These are phyloP conservation scores for Primulina eburnea DNA, from an alignment of 257 asterid species.

Conservation along the genomic window DNA sequence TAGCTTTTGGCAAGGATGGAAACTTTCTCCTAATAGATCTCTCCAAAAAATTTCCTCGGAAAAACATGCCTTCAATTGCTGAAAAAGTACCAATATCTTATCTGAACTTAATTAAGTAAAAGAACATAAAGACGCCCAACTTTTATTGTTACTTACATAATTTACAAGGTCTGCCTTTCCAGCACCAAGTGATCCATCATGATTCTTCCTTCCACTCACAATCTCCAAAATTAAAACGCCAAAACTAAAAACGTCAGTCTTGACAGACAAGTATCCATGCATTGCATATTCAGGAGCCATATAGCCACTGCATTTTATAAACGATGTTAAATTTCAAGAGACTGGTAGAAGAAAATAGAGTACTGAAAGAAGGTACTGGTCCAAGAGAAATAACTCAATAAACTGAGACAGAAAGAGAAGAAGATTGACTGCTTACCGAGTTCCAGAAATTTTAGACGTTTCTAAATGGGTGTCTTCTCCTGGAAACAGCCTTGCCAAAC, in stretches of 20 bases:
- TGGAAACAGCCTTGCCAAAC: constrained; percentile 84
- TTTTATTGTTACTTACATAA: constrained; percentile 51
- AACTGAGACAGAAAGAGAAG: constrained; percentile 10
- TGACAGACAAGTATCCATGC: constrained; percentile 74
- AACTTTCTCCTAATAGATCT: too few species aligned
- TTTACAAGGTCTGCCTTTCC: constrained; percentile 66
- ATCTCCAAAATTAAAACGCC: constrained; percentile 81
- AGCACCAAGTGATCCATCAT: constrained; percentile 42
- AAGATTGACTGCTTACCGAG: constrained; percentile 49
- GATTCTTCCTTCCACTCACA: constrained; percentile 76
- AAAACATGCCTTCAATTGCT: not conserved
- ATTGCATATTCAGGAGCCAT: constrained; percentile 94
- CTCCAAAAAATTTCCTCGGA: too few species aligned
- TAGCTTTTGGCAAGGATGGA: too few species aligned
- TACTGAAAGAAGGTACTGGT: not conserved
- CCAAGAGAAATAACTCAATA: constrained; percentile 4
- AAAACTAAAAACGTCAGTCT: constrained; percentile 83
- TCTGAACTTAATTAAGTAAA: constrained; percentile 7
- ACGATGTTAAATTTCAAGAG: constrained; percentile 10
- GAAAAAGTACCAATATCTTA: not conserved
- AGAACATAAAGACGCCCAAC: not conserved
- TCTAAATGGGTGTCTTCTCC: constrained; percentile 72
- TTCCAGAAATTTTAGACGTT: constrained; percentile 74
- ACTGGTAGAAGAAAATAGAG: not conserved
- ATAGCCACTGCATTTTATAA: constrained; percentile 61